Conservation (phyloP, 768 basidiomycete species). For the Scleroderma citrinum region DNA sequence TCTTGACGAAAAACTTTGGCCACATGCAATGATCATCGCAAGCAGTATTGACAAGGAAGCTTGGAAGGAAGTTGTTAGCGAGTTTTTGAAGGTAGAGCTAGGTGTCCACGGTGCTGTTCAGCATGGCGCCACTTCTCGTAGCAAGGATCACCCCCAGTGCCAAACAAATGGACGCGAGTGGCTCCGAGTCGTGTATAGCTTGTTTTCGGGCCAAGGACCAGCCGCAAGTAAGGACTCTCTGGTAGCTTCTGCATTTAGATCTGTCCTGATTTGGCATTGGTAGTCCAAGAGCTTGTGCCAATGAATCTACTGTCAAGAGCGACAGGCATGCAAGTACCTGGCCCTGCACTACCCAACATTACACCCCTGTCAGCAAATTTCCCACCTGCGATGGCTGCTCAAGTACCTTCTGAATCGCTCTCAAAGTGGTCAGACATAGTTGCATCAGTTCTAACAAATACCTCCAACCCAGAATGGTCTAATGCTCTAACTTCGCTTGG, state of each 20-base stretch:
- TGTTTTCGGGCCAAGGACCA: constrained; percentile 80
- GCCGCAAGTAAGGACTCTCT: constrained; percentile 50
- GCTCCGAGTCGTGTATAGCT: constrained; percentile 73
- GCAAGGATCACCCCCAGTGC: constrained; percentile 16
- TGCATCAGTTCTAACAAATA: constrained; percentile 75
- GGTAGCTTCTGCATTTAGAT: not conserved
- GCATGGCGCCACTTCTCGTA: constrained; percentile 11
- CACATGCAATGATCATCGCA: constrained; percentile 92
- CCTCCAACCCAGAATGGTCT: constrained; percentile 60
- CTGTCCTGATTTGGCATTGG: constrained; percentile 6
- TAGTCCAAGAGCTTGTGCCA: constrained; percentile 73
- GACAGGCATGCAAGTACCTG: constrained; percentile 34
- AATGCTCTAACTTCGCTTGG: constrained; percentile 79
- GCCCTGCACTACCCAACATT: constrained; percentile 26
- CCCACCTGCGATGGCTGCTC: constrained; percentile 35
- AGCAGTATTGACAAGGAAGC: constrained; percentile 89
- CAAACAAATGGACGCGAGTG: constrained; percentile 57
- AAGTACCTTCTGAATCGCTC: constrained; percentile 58
- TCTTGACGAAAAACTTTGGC: constrained; percentile 85
- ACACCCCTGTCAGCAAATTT: constrained; percentile 68
- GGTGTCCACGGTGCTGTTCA: constrained; percentile 32
- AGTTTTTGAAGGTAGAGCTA: constrained; percentile 79
- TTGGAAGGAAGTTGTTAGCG: constrained; percentile 86
- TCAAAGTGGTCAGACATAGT: constrained; percentile 81
- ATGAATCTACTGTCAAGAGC: constrained; percentile 44